A percentile compares a stretch with the other conserved stretches of the same genome.
These are phyloP conservation scores for Stagonosporopsis chrysanthemi DNA, from an alignment of 2,329 filamentous ascomycete species.

Conservation along the genomic window DNA sequence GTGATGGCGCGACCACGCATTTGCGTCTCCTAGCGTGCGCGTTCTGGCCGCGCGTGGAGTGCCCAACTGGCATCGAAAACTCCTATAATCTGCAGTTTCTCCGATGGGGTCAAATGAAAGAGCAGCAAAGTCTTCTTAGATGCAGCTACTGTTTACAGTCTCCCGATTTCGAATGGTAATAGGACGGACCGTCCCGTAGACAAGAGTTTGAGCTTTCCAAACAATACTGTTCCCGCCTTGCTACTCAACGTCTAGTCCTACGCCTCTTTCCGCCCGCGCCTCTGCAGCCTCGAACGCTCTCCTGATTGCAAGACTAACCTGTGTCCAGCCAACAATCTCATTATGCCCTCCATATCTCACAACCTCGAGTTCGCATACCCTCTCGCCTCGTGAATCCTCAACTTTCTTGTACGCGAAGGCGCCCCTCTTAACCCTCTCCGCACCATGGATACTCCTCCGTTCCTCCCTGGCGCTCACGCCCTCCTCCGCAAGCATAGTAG, in stretches of 20 bases:
- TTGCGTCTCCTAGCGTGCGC: too few species aligned
- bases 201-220: too few species aligned
- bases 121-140: too few species aligned
- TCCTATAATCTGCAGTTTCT: too few species aligned
- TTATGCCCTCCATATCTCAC: slow-evolving; percentile 66
- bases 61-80: too few species aligned
- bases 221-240: background rate
- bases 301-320: slow-evolving; percentile 70
- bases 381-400: slow-evolving; percentile 35
- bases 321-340: slow-evolving; percentile 69
- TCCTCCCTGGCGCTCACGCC: slow-evolving; percentile 35
- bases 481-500: slow-evolving; percentile 40
- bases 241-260: slow-evolving; percentile 17
- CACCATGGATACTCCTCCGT: slow-evolving; percentile 41
- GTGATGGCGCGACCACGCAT: too few species aligned
- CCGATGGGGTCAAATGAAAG: too few species aligned
- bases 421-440: slow-evolving; percentile 42
- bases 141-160: too few species aligned
- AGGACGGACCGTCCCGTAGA: too few species aligned
- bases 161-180: too few species aligned
- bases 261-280: slow-evolving; percentile 14
- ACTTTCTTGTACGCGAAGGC: slow-evolving; percentile 48
- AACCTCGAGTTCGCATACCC: slow-evolving; percentile 53
- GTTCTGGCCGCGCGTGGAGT: too few species aligned
- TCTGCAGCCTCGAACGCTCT: slow-evolving; percentile 72